Evolutionary conservation across 192 early-diverging fungal genomes (phyloP), one percentile per base, ranked within the genome.

Genomic region (Coemansia reversa): DNA sequence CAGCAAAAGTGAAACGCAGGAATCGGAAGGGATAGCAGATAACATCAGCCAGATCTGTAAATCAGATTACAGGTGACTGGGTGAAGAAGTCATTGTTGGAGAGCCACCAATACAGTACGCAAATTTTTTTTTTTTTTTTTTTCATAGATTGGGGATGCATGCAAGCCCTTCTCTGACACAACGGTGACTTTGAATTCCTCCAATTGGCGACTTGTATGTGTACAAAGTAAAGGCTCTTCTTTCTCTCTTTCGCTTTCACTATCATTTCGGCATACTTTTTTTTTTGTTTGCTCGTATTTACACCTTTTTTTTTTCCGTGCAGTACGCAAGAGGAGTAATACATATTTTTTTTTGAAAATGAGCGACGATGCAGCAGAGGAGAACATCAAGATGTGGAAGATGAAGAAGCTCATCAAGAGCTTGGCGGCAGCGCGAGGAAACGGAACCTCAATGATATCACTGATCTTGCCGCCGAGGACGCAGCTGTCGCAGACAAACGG

Each of bases 361-460:
- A 69, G 58, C 70, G 59, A 65, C 33, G 51, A 23, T n/a, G 78
- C 77, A 5, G 81, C 85, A 67, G 94, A 98, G 71, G 84, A 93
- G 69, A 94, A 98, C 72, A 87, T 98, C 55, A 90, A 94, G 85
- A 86, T 95, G 61, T 98, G 94, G 94, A 98, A 98, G 88, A 91
- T 96, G 83, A 98, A 98, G 89, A 93, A 91, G 84, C 88, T 98
- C 79, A 96, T 99, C 84, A 97, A 99, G 89, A 88, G 91, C 62
- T 83, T 99, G 71, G 89, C 93, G 53, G 87, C 87, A 32, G 97
- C 97, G 5, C 85, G 93, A 70, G 97, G 97, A 45, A 99, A 97
- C 69, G 97, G 96, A 66, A 99, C 97, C 16, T 96, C 94, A 72
- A 98, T 99, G 97, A 98, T 99, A 83, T 96, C 94, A 48, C 89